Evolutionary conservation across 805 yeast genomes (phyloP).

Genomic region (Vanderwaltozyma yarrowii): DNA sequence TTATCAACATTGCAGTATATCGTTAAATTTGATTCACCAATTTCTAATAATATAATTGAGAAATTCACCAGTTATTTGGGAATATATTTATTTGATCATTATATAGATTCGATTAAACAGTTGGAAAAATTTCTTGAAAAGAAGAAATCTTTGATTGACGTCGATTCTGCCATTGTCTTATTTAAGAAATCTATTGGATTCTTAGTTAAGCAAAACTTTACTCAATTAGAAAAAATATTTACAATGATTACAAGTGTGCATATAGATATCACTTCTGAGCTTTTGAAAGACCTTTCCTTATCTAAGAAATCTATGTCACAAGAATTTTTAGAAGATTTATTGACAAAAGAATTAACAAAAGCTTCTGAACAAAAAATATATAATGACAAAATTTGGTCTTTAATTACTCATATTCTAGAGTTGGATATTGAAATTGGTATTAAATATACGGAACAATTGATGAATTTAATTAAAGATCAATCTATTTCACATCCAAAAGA

Average conservation of each 20-base stretch:
- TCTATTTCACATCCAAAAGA: slow-evolving; percentile 4
- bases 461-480: slow-evolving; percentile 7
- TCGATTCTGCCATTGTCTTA: slow-evolving; percentile 7
- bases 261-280: slow-evolving; percentile 32
- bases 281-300: slow-evolving; percentile 38
- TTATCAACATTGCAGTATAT: slow-evolving; percentile 16
- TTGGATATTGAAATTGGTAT: slow-evolving; percentile 54
- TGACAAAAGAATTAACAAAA: slow-evolving; percentile 7
- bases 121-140: slow-evolving; percentile 15
- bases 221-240: slow-evolving; percentile 39
- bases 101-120: slow-evolving; percentile 9
- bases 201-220: slow-evolving; percentile 17
- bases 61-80: slow-evolving; percentile 6
- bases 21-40: background rate
- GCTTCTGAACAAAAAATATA: background rate
- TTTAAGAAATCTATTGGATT: slow-evolving; percentile 16
- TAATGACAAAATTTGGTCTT: slow-evolving; percentile 31
- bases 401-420: slow-evolving; percentile 39
- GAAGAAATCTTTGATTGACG: slow-evolving; percentile 5
- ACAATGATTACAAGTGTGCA: slow-evolving; percentile 31
- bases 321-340: slow-evolving; percentile 34
- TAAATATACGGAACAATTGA: slow-evolving; percentile 23
- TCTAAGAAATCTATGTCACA: slow-evolving; percentile 46
- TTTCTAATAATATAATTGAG: background rate
- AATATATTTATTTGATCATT: slow-evolving; percentile 9